Conservation (phyloP, 192 early-diverging fungal genomes). For the Entomortierella parvispora region DNA sequence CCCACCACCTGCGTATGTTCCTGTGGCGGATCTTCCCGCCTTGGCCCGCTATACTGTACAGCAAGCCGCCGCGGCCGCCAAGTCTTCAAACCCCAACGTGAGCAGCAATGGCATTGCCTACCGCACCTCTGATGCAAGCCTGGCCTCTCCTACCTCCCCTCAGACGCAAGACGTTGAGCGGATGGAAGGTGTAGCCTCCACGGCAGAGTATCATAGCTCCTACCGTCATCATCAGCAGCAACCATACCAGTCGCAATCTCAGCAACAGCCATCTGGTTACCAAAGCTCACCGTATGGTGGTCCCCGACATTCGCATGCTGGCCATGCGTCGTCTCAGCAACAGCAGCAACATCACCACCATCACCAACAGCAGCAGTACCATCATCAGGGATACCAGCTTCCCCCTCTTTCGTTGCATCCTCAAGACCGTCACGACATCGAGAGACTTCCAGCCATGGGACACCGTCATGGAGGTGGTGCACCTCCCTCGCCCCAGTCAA, state of each 20-base stretch:
- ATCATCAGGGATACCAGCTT: constrained; percentile 19
- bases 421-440: constrained; percentile 11
- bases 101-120: constrained; percentile 7
- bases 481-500: constrained; percentile 42
- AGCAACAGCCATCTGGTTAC: background rate
- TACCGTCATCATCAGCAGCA: constrained; percentile 6
- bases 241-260: background rate
- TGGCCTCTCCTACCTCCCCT: constrained; percentile 46
- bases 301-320: constrained; percentile 9
- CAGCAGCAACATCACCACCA: background rate
- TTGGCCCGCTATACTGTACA: background rate
- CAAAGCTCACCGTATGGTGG: background rate
- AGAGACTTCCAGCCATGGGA: background rate
- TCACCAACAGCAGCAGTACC: background rate
- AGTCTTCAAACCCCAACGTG: background rate
- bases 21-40: background rate
- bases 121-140: constrained; percentile 6
- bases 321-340: constrained; percentile 3
- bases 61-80: background rate
- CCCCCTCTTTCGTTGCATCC: constrained; percentile 14
- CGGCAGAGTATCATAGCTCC: constrained; percentile 1
- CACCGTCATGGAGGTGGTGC: constrained; percentile 4
- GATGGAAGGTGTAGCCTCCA: constrained; percentile 35
- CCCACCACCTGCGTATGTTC: constrained; percentile 15
- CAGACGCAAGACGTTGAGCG: constrained; percentile 47